Evolutionary conservation across 2,329 filamentous ascomycete genomes (phyloP).

Genomic region (Podosphaera aphanis): DNA sequence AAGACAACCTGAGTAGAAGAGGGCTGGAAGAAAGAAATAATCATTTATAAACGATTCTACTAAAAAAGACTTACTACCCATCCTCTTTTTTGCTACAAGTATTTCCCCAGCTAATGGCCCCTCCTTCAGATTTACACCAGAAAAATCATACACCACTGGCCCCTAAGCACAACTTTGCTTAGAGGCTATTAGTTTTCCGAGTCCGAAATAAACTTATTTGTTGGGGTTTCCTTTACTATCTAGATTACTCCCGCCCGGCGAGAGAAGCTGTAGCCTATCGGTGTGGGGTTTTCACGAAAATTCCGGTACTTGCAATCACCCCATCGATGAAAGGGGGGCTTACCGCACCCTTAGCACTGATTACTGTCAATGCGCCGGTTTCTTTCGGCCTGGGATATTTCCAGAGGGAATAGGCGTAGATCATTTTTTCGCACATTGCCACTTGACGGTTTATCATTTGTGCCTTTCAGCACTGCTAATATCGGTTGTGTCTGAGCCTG

Average conservation of each 20-base stretch:
- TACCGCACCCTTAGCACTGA: background rate
- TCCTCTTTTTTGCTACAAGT: background rate
- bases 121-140: background rate
- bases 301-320: background rate
- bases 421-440: background rate
- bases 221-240: background rate
- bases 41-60: background rate
- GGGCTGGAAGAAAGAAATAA: background rate
- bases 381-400: background rate
- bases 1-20: background rate
- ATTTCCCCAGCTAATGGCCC: background rate
- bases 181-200: background rate
- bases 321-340: background rate
- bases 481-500: background rate
- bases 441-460: background rate
- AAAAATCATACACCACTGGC: background rate
- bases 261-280: background rate
- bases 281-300: background rate
- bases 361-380: background rate
- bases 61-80: conserved; percentile 1
- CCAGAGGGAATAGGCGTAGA: background rate
- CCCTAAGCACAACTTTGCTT: background rate
- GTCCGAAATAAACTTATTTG: background rate
- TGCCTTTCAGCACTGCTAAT: background rate
- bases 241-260: background rate